phyloP scores from a whole-genome alignment of 345 rosid genomes.

The Pistacia atlantica region DNA sequence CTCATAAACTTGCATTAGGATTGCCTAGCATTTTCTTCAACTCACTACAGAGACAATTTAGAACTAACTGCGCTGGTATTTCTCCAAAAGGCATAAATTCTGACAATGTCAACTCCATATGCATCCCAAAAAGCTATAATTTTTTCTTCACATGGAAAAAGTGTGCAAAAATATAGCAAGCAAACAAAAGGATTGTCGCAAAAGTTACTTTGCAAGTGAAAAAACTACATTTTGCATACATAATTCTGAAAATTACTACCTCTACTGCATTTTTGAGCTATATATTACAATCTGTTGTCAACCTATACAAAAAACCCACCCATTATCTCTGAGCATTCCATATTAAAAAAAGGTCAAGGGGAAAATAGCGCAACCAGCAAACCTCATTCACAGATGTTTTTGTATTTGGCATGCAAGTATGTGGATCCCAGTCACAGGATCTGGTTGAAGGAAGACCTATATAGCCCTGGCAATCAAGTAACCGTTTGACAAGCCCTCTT shows the following conservation, averaged over 20 bases:
- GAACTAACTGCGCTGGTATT: not conserved
- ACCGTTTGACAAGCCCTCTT: conserved; percentile 22
- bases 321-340: conserved; percentile 38
- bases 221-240: conserved; percentile 29
- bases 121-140: conserved; percentile 2
- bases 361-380: conserved; percentile 47
- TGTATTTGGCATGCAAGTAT: conserved; percentile 32
- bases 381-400: conserved; percentile 43
- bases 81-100: too few relatives aligned
- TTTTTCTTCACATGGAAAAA: not conserved
- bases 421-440: conserved; percentile 21
- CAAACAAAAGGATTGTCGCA: not conserved
- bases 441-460: conserved; percentile 31
- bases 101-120: not conserved
- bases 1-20: not conserved
- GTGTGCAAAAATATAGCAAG: conserved; percentile 1
- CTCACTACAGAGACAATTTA: not conserved
- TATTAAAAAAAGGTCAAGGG: conserved; percentile 33
- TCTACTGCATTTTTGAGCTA: conserved; percentile 31
- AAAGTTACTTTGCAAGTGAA: conserved; percentile 20
- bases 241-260: conserved; percentile 32
- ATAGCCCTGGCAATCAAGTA: conserved; percentile 27
- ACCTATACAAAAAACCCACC: conserved; percentile 63
- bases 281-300: conserved; percentile 47
- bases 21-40: not conserved